Conservation (phyloP, 1,139 yeast genomes). For the Debaryomycetaceae sp. region DNA sequence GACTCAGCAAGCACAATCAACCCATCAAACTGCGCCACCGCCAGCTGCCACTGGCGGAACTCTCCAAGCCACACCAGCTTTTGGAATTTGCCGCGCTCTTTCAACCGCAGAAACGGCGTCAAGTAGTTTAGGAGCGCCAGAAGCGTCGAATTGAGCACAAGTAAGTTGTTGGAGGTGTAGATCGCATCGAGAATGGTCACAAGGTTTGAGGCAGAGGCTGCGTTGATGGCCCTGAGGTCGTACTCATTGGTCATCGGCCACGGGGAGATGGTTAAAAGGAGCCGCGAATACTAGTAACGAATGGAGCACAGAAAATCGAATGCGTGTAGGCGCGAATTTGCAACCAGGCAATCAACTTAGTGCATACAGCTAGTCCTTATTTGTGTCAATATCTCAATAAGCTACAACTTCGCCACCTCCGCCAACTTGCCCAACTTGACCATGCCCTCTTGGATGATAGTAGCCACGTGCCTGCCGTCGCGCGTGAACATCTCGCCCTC, state of each 20-base stretch:
- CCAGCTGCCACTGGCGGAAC: conserved; percentile 11
- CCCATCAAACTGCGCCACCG: conserved; percentile 19
- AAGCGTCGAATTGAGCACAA: conserved; percentile 54
- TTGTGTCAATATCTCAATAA: not conserved
- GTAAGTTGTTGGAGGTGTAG: conserved; percentile 32
- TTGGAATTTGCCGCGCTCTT: conserved; percentile 53
- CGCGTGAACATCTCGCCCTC: conserved; percentile 55
- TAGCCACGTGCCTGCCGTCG: conserved; percentile 55
- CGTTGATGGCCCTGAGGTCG: conserved; percentile 1
- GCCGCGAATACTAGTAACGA: not conserved
- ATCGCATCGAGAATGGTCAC: conserved; percentile 20
- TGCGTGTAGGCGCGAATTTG: not conserved
- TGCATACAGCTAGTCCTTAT: not conserved
- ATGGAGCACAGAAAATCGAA: not conserved
- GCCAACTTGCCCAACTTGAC: conserved; percentile 21
- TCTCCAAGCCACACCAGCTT: conserved; percentile 57
- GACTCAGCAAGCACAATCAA: conserved; percentile 34
- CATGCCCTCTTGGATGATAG: conserved; percentile 66
- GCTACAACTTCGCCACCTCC: conserved; percentile 14
- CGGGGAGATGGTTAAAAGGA: not conserved
- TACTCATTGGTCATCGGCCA: conserved; percentile 1
- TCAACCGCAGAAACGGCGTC: conserved; percentile 55
- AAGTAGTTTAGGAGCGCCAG: conserved; percentile 56
- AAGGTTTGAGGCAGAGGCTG: conserved; percentile 18
- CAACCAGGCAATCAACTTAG: conserved; percentile 1